Base-by-base conservation (phyloP, 2,329 filamentous ascomycete genomes). In the Cercospora zeina region DNA sequence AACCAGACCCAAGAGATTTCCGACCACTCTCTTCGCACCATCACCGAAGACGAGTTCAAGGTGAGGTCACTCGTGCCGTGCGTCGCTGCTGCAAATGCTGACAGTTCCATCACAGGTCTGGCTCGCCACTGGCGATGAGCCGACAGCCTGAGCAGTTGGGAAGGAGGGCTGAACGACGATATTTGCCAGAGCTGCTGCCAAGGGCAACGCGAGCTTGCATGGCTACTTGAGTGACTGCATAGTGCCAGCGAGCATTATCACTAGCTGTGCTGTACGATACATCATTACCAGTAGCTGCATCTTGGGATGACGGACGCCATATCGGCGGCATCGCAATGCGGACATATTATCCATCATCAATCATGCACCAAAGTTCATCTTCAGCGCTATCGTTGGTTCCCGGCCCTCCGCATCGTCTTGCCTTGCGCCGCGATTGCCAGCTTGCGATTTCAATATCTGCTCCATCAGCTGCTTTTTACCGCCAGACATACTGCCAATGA, bases 381-480 rank as follows among this genome's bases (percentile, higher is more conserved):
- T 95, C 73, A 99, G 77, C 58, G 91, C 91, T 81, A 99, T 99
- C 66, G 82, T 95, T 11, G 95, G 95, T 76, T 81, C 80, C 47
- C 76, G 79, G 54, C 79, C 86, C 30, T 79, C 83, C 2, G 57
- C 64, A 5, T 60, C 54, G 49, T 62, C 80, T 78, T 62, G 78
- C 80, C 55, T 76, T 77, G 47, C 77, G 70, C 59, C 73, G 76
- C 69, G 79, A 78, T 62, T 73, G 72, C 73, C 68, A 69, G 70
- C 74, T 78, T 67, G 75, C 72, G 70, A 68, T 82, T 73, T 73
- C 79, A 69, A 84, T 79, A 56, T 87, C 87, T 24, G 83, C 85
- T 75, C 93, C 78, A 97, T 84, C 67, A 95, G 88, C 0, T 81
- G 78, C 73, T 87, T 89, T 74, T 93, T 88, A 19, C 85, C 86